A percentile compares a stretch with the other conserved stretches of the same genome.
These are phyloP conservation scores for Alternaria brassicicola DNA, from an alignment of 2,329 filamentous ascomycete genomes.

Conservation along the genomic window DNA sequence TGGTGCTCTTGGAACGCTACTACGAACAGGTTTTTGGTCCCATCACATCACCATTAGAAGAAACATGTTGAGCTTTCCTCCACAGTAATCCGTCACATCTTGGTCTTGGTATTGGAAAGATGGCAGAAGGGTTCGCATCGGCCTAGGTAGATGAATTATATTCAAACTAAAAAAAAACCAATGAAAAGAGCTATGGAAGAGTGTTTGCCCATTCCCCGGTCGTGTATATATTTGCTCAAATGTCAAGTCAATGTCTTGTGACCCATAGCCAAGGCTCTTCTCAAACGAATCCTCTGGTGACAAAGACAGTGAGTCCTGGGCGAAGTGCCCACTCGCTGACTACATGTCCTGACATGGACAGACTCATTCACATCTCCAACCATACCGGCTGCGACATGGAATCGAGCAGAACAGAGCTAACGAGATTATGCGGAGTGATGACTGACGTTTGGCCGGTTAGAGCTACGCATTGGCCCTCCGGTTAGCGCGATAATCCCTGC, in stretches of 20 bases:
- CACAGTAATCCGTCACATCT: neutral
- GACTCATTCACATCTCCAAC: neutral
- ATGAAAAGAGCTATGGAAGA: neutral
- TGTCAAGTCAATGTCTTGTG: no score
- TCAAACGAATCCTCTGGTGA: no score
- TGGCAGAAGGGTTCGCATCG: neutral
- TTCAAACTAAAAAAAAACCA: neutral
- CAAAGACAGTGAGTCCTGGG: no score
- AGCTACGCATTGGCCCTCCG: neutral
- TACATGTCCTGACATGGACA: neutral
- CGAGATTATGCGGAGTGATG: neutral
- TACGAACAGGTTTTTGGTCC: neutral
- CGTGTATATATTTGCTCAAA: neutral
- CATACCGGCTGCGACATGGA: neutral
- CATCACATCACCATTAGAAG: neutral
- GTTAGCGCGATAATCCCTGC: conserved; percentile 22
- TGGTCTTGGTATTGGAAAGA: conserved; percentile 1
- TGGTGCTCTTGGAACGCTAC: neutral
- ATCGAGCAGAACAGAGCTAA: neutral
- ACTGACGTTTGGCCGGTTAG: conserved; percentile 9
- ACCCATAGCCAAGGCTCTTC: no score
- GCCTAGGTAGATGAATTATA: neutral
- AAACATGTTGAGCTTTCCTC: neutral
- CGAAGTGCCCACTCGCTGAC: neutral
- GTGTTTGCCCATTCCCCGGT: no score